Evolutionary conservation across 228 moss, liverwort and hornwort genomes (phyloP).

Genomic region (Sphagnum fallax): DNA sequence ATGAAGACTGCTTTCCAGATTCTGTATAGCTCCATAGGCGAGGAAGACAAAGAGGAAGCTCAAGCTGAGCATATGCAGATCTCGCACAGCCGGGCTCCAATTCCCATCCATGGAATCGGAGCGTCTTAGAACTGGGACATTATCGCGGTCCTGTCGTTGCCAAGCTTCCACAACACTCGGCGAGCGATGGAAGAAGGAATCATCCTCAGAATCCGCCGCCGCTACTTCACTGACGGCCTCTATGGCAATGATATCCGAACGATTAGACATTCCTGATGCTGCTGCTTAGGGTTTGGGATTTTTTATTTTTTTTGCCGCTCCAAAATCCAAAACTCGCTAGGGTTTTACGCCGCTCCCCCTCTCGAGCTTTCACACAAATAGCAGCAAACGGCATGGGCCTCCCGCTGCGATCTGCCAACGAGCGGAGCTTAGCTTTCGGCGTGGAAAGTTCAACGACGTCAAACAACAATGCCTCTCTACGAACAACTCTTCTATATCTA

Average conservation of each 20-base stretch:
- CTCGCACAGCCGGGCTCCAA: constrained; percentile 61
- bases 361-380: no score
- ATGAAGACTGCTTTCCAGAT: constrained; percentile 95
- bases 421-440: no score
- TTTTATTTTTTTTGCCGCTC: no score
- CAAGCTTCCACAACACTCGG: constrained; percentile 13
- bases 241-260: neutral
- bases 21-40: constrained; percentile 80
- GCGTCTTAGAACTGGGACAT: constrained; percentile 26
- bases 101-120: constrained; percentile 30
- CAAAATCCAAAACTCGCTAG: no score
- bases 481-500: no score
- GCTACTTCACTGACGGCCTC: neutral
- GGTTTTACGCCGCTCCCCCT: no score
- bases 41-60: constrained; percentile 82
- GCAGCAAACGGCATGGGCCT: no score
- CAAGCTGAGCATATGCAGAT: constrained; percentile 76
- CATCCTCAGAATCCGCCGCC: constrained; percentile 32
- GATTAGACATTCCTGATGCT: neutral
- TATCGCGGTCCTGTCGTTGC: constrained; percentile 12
- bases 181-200: constrained; percentile 26
- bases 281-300: neutral
- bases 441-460: no score
- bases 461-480: no score
- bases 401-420: no score